Evolutionary conservation across 106 monocot species (phyloP), one percentile per base, ranked within the genome.

Genomic region (Cymbidium sinense): DNA sequence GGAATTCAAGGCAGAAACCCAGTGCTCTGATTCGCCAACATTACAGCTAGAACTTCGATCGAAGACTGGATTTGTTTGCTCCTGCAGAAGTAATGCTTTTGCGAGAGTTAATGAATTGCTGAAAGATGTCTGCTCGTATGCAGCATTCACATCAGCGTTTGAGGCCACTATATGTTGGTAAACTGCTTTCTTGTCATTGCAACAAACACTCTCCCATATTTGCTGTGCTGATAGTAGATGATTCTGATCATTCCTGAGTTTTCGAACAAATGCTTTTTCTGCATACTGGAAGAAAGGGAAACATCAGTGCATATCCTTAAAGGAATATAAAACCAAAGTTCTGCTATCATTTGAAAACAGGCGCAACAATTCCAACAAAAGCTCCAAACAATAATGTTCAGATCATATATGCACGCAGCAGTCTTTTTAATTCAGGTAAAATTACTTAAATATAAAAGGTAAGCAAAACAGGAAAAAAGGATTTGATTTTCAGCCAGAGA

Each of bases 171-270:
- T 99, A 75, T 80, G 88, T 21, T 51, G 87, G 72, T 99, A 99
- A 74, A 87, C 89, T n/a, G 90, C 77, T 83, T 89, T 89, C 84
- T 93, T 95, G 85, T 99, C 89, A 81, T 99, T 99, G 50, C 70
- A 55, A 27, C 36, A 74, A 27, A 99, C 90, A 78, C 80, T 80
- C 21, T 87, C 83, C 90, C 99, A 93, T 85, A 94, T 83, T 34
- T 86, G 84, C 58, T 92, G 90, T 21, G 87, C 76, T 30, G 81
- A 83, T 34, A 83, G 76, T 34, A 74, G 64, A 17, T 54, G 79
- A 86, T 34, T 65, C 41, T 76, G 77, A 50, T 89, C 88, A 67
- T 34, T 34, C 20, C 75, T 84, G 31, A 79, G 10, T 76, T 83
- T 87, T 2, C 72, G 72, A 77, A 99, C 88, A 84, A 95, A 99